A percentile compares a stretch with the other conserved stretches of the same genome.
These are phyloP conservation scores for Erythrobasidium hasegawianum DNA, from an alignment of 1,284 basidiomycete species.

Conservation along the genomic window DNA sequence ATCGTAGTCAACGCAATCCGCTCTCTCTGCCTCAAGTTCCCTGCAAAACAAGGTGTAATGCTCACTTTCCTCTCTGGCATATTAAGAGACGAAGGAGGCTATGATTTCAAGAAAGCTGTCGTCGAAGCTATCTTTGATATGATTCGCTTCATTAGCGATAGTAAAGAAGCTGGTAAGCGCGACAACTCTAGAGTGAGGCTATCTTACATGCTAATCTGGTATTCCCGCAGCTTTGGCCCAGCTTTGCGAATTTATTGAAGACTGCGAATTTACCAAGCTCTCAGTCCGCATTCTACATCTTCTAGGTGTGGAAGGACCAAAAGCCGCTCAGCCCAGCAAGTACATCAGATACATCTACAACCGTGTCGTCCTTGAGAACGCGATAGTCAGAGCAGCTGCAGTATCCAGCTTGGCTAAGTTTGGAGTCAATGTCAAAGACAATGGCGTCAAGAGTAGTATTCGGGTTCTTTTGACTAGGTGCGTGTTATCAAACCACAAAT, in stretches of 20 bases:
- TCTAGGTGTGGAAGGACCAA: constrained; percentile 92
- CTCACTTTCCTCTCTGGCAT: constrained; percentile 90
- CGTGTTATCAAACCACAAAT: constrained; percentile 36
- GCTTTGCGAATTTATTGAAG: constrained; percentile 99
- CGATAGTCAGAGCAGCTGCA: constrained; percentile 94
- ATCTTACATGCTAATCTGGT: background rate
- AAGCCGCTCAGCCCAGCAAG: constrained; percentile 90
- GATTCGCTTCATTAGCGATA: constrained; percentile 95
- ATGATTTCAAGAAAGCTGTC: constrained; percentile 98
- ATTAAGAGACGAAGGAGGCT: constrained; percentile 93
- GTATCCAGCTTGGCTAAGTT: constrained; percentile 95
- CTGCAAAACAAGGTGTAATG: constrained; percentile 91
- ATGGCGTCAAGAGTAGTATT: constrained; percentile 75
- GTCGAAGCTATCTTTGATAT: constrained; percentile 99
- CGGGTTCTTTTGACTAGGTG: constrained; percentile 77
- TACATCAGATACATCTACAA: constrained; percentile 99
- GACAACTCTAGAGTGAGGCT: no score
- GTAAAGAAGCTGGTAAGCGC: constrained; percentile 68
- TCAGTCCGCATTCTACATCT: constrained; percentile 94
- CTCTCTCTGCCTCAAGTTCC: constrained; percentile 97
- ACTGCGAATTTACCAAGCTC: constrained; percentile 99
- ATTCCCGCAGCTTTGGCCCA: constrained; percentile 74
- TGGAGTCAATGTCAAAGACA: constrained; percentile 79
- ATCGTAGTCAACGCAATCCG: constrained; percentile 99
- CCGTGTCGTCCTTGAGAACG: constrained; percentile 96